Evolutionary conservation across 805 yeast genomes (phyloP).

Genomic region (Kuraishia molischiana): DNA sequence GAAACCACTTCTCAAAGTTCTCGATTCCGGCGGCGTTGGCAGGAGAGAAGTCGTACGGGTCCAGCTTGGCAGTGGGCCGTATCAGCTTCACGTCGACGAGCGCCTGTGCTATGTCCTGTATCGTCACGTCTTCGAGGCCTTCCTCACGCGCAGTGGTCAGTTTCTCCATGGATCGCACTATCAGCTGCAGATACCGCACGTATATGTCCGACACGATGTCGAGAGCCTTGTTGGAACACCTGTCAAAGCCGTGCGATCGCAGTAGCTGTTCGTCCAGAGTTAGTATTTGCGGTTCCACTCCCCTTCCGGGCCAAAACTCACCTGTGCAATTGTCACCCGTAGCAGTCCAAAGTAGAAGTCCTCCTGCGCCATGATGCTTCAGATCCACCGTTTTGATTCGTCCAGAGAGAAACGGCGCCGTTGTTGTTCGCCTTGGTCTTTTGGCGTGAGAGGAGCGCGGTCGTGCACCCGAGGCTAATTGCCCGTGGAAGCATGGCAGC

Average conservation of each 20-base stretch:
- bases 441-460: too few species aligned
- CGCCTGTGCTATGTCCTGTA: conserved; percentile 68
- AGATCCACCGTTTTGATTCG: too few species aligned
- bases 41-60: conserved; percentile 40
- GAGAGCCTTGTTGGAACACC: conserved; percentile 59
- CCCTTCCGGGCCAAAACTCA: conserved; percentile 8
- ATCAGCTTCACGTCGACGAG: conserved; percentile 54
- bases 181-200: conserved; percentile 46
- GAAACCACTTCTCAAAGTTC: conserved; percentile 48
- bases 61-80: conserved; percentile 46
- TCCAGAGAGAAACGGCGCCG: too few species aligned
- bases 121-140: conserved; percentile 27
- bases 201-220: conserved; percentile 74
- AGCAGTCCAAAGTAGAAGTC: conserved; percentile 37
- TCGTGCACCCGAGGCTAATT: too few species aligned
- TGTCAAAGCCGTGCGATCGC: conserved; percentile 77
- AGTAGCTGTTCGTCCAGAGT: conserved; percentile 41
- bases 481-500: too few species aligned
- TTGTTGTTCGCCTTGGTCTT: too few species aligned
- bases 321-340: conserved; percentile 40
- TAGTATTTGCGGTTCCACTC: too few species aligned
- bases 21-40: conserved; percentile 36
- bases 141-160: conserved; percentile 36
- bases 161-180: conserved; percentile 39
- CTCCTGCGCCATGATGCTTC: conserved; percentile 7